phyloP scores from a whole-genome alignment of 352 stramenopile genomes.

The Phytophthora aleatoria region DNA sequence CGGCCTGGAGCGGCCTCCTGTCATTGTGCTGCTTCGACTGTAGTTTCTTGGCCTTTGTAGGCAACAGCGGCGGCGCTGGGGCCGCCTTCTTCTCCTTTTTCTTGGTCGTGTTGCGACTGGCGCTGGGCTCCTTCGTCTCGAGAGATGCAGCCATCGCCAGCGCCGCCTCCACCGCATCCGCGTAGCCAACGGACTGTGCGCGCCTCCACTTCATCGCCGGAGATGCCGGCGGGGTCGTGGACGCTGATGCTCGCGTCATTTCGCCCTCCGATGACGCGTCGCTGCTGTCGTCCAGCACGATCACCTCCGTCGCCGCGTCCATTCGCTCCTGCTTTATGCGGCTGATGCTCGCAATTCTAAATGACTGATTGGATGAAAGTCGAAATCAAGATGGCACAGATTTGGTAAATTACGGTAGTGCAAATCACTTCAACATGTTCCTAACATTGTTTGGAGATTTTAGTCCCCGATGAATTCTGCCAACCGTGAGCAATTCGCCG shows the following conservation, averaged over 20 bases:
- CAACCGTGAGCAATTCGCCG: too few species aligned
- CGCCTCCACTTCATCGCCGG: not conserved
- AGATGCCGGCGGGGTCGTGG: conserved; percentile 4
- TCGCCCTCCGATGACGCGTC: conserved; percentile 27
- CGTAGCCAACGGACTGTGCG: conserved; percentile 27
- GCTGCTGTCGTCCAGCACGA: conserved; percentile 40
- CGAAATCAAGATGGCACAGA: not conserved
- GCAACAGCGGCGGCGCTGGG: conserved; percentile 18
- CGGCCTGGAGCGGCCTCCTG: not conserved
- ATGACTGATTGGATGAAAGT: conserved; percentile 1
- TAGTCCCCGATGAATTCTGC: too few species aligned
- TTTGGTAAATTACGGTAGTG: not conserved
- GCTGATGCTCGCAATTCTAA: not conserved
- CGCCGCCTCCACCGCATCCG: conserved; percentile 33
- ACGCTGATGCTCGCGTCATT: conserved; percentile 11
- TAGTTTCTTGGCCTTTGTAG: conserved; percentile 19
- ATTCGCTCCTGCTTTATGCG: conserved; percentile 3
- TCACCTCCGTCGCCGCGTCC: conserved; percentile 24
- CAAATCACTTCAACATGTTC: conserved; percentile 1
- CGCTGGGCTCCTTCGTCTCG: conserved; percentile 1
- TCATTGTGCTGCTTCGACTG: not conserved
- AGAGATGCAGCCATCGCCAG: conserved; percentile 36
- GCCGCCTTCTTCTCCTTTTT: conserved; percentile 16
- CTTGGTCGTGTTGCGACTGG: not conserved
- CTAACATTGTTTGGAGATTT: too few species aligned